Conservation (phyloP, 2,329 filamentous ascomycete genomes). For the Aspergillus eucalypticola region DNA sequence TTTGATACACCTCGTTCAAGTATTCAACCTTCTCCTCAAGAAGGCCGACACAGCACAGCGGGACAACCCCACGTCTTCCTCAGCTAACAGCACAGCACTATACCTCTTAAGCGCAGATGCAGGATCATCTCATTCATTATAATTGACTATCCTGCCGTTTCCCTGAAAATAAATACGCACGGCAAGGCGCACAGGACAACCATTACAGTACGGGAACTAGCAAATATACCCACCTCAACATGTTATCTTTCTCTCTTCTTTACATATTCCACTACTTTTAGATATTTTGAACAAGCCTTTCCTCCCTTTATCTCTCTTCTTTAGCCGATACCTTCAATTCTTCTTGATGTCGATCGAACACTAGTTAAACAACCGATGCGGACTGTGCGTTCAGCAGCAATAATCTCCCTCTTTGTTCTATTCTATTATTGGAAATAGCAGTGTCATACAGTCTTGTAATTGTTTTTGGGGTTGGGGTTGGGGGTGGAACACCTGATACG, state of each 20-base stretch:
- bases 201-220: background rate
- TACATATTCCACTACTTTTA: background rate
- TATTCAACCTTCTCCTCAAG: background rate
- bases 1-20: background rate
- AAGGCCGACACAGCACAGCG: background rate
- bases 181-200: conserved; percentile 9
- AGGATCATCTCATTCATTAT: conserved; percentile 10
- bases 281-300: background rate
- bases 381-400: background rate
- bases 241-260: background rate
- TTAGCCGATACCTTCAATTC: background rate
- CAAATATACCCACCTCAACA: conserved; percentile 5
- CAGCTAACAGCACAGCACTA: conserved; percentile 7
- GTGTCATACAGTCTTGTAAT: too few species aligned
- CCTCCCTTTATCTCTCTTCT: background rate
- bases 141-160: background rate
- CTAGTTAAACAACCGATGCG: background rate
- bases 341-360: background rate
- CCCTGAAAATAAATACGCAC: background rate
- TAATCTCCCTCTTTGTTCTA: background rate
- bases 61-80: background rate
- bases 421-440: too few species aligned
- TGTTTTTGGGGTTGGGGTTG: too few species aligned
- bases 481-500: too few species aligned
- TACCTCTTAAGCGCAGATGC: conserved; percentile 8